These are phyloP conservation scores for Sorghum bicolor DNA, from an alignment of 176 grass and related monocot genomes.

Conservation along the genomic window Sorghum_bicolor_NCBIv3 NC_012872.2:9177501-9178000, in stretches of 20 bases:
- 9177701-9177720: slow-evolving; percentile 28
- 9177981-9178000: not conserved
- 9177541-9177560: slow-evolving; percentile 16
- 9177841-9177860: not conserved
- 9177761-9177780: slow-evolving; percentile 9
- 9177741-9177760: slow-evolving; percentile 14
- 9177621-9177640: slow-evolving; percentile 3
- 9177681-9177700: slow-evolving; percentile 20
- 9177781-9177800: slow-evolving; percentile 37
- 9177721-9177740: slow-evolving; percentile 13
- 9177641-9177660: slow-evolving; percentile 20
- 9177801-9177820: slow-evolving; percentile 2
- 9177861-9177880: not conserved
- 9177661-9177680: not conserved
- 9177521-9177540: not conserved
- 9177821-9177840: not conserved
- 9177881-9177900: slow-evolving; percentile 3
- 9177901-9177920: not conserved
- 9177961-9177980: not conserved
- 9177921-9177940: not conserved
- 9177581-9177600: slow-evolving; percentile 11
- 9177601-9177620: slow-evolving; percentile 21
- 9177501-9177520: slow-evolving; percentile 25
- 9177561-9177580: slow-evolving; percentile 18
- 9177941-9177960: not conserved